Percentiles rank a stretch among this genome's conserved stretches.
Evolutionary conservation across 176 grass and related monocot genomes (phyloP).

Genomic region (Oryza coarctata): DNA sequence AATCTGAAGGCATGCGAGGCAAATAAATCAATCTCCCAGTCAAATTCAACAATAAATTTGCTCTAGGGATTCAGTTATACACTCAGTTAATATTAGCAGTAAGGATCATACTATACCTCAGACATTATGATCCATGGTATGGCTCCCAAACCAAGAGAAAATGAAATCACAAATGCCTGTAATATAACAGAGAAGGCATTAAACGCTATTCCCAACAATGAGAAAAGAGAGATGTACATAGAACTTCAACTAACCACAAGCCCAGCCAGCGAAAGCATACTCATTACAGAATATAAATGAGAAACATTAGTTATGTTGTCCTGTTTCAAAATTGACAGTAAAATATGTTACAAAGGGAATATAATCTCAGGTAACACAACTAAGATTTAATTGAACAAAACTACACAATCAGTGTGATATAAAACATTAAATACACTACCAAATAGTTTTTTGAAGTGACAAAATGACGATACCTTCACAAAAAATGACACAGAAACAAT

Average conservation of each 20-base stretch:
- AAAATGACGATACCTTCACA: constrained; percentile 57
- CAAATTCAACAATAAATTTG: neutral
- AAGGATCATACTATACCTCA: constrained; percentile 50
- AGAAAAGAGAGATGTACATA: neutral
- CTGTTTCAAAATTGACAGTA: constrained; percentile 47
- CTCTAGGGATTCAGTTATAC: constrained; percentile 10
- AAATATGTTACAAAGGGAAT: constrained; percentile 25
- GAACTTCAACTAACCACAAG: constrained; percentile 81
- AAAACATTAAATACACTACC: neutral
- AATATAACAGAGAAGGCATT: constrained; percentile 26
- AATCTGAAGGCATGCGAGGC: constrained; percentile 38
- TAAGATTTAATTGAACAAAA: neutral
- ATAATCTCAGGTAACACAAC: neutral
- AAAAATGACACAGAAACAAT: constrained; percentile 91
- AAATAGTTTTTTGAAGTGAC: constrained; percentile 2
- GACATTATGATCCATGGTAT: constrained; percentile 99
- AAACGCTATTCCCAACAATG: constrained; percentile 12
- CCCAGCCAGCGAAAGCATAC: constrained; percentile 77
- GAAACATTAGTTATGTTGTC: constrained; percentile 58
- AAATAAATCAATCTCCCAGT: neutral
- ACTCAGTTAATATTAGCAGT: neutral
- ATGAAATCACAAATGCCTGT: constrained; percentile 82
- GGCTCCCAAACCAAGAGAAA: constrained; percentile 94
- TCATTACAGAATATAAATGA: constrained; percentile 69
- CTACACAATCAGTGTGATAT: neutral